Percentiles rank a stretch among this genome's conserved stretches.
phyloP scores from a whole-genome alignment of 129 eudicot genomes.

The Escallonia herrerae region DNA sequence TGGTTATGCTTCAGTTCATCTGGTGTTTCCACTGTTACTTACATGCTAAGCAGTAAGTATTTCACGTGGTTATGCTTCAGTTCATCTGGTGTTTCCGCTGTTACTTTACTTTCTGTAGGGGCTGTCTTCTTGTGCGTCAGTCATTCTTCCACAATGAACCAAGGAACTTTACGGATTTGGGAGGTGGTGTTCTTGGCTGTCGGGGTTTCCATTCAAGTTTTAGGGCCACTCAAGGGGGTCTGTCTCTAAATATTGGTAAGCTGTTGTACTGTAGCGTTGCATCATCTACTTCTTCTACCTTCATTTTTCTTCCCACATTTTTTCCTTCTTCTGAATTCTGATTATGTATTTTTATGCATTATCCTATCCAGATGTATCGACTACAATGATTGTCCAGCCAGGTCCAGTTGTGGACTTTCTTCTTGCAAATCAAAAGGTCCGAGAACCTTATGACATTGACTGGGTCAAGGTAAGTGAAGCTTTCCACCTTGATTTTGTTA shows the following conservation, averaged over 20 bases:
- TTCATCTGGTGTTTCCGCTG: background rate
- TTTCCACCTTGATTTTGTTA: background rate
- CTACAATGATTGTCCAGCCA: slow-evolving; percentile 82
- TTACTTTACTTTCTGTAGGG: slow-evolving; percentile 31
- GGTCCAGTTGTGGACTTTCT: slow-evolving; percentile 87
- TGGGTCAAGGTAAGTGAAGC: slow-evolving; percentile 62
- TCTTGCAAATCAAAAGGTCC: slow-evolving; percentile 57
- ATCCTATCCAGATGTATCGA: slow-evolving; percentile 60
- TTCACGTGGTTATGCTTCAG: background rate
- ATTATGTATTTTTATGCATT: background rate
- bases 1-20: background rate
- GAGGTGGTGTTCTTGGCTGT: slow-evolving; percentile 93
- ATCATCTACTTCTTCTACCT: background rate
- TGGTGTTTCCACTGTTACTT: background rate
- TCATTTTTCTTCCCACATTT: background rate
- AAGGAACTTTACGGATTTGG: slow-evolving; percentile 57
- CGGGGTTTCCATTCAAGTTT: slow-evolving; percentile 86
- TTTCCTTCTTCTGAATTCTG: background rate
- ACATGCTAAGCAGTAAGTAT: slow-evolving; percentile 61
- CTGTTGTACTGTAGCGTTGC: slow-evolving; percentile 5
- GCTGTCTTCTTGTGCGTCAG: slow-evolving; percentile 69
- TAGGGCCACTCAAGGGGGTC: slow-evolving; percentile 70
- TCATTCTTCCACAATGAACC: slow-evolving; percentile 66
- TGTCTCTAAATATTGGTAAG: slow-evolving; percentile 73
- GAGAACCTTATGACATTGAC: slow-evolving; percentile 55